Evolutionary conservation across 306 rosid species (phyloP).

Genomic region (Malus orientalis): DNA sequence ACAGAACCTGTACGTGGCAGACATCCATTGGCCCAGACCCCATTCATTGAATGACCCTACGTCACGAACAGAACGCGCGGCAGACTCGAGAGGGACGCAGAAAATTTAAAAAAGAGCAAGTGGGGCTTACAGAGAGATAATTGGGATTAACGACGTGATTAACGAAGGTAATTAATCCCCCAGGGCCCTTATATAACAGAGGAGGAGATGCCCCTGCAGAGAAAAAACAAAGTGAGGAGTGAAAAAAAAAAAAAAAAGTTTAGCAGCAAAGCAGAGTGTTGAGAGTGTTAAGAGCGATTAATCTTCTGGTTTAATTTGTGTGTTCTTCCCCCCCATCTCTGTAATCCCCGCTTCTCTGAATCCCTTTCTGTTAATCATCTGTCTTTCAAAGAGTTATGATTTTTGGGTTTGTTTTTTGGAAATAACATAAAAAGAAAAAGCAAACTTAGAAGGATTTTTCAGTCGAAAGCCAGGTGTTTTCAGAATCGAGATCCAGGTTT

Average conservation of each 20-base stretch:
- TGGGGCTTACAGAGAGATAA: conserved; percentile 23
- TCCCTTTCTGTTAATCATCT: conserved; percentile 99
- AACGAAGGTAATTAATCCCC: conserved; percentile 3
- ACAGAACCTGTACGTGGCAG: not conserved
- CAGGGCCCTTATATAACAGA: conserved; percentile 26
- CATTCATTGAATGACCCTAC: not conserved
- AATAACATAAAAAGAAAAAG: conserved; percentile 15
- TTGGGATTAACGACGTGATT: conserved; percentile 13
- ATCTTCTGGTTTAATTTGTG: not conserved
- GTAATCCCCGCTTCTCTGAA: conserved; percentile 87
- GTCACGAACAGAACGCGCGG: conserved; percentile 8
- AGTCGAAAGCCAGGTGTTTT: conserved; percentile 90
- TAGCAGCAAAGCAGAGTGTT: not conserved
- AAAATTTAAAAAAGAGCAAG: not conserved
- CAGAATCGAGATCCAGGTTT: conserved; percentile 96
- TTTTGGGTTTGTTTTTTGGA: conserved; percentile 78
- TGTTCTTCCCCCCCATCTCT: conserved; percentile 33
- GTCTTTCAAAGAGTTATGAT: conserved; percentile 66
- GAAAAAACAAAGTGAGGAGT: conserved; percentile 47
- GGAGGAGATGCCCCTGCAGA: not conserved
- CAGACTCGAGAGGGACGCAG: not conserved
- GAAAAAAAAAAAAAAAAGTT: conserved; percentile 22
- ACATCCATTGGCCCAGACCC: not conserved
- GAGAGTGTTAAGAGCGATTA: not conserved
- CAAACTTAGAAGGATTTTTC: conserved; percentile 57